Evolutionary conservation across 192 early-diverging fungal genomes (phyloP), one percentile per base, ranked within the genome.

Genomic region (Linnemannia hyalina): DNA sequence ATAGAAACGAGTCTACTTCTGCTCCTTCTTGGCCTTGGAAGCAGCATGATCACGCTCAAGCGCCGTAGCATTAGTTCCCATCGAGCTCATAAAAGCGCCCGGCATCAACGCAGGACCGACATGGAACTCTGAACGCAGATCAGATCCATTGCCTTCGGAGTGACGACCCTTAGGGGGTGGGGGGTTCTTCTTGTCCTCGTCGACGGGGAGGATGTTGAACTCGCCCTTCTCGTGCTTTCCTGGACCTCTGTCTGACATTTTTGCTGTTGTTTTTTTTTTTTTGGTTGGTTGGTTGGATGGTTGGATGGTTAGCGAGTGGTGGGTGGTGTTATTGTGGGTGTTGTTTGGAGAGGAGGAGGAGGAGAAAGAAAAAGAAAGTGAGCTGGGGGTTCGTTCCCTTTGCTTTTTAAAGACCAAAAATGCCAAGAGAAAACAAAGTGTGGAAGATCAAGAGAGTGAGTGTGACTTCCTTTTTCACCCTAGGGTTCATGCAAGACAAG

Each of bases 121-220:
- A 68, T 86, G 70, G 42, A 68, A 76, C 70, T 85, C 78, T 55
- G 74, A 76, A 3, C 57, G 38, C 13, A 80, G 52, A 75, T 84
- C 73, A 7, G 73, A 68, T 4, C 77, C 82, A 15, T 42, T n/a
- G 29, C 32, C 36, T 10, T 52, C 41, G 13, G 23, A 23, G 32
- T 86, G 78, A 15, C 57, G 69, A 22, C 78, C 71, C 55, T 80
- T 72, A 46, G 83, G 83, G n/a, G 83, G 78, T 36, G 83, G 83
- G 23, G 70, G 57, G 71, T 86, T 73, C 75, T 86, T 86, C 42
- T 80, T 86, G 71, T 80, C 79, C 35, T 86, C 83, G 63, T 86
- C 83, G 16, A 86, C 38, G 44, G 83, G 83, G n/a, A 86, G 52
- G 71, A 86, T 86, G 49, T 86, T 41, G 75, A 86, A 86, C 75